Evolutionary conservation across 208 protist genomes (phyloP).

Genomic region (Zelonia costaricensis): DNA sequence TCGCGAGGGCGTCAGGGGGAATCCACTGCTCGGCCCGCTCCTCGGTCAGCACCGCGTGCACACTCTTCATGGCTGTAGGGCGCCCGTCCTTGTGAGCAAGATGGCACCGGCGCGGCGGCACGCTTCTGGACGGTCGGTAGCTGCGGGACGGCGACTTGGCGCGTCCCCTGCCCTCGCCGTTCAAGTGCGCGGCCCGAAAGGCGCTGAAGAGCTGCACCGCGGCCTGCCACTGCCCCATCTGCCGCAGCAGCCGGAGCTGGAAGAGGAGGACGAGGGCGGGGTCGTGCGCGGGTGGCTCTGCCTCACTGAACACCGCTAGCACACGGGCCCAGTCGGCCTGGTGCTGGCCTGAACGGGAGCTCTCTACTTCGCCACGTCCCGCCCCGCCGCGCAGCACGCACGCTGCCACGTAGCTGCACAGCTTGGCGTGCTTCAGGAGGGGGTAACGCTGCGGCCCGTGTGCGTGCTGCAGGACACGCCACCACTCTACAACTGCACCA

Average conservation of each 20-base stretch:
- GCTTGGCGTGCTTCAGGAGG: conserved; percentile 44
- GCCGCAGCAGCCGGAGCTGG: conserved; percentile 42
- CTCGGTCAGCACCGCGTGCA: conserved; percentile 15
- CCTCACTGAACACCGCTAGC: conserved; percentile 31
- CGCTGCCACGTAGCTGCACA: conserved; percentile 64
- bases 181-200: neutral
- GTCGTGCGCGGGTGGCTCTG: conserved; percentile 12
- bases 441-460: conserved; percentile 7
- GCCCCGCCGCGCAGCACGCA: conserved; percentile 32
- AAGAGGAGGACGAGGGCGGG: conserved; percentile 46
- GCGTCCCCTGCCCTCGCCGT: no score
- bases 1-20: neutral
- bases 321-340: conserved; percentile 13
- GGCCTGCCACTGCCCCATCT: conserved; percentile 22
- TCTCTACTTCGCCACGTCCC: no score
- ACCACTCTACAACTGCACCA: conserved; percentile 19
- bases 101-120: no score
- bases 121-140: no score
- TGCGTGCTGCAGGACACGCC: conserved; percentile 8
- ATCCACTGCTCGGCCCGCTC: conserved; percentile 29
- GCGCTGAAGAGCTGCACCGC: conserved; percentile 19
- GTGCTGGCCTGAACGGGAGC: no score
- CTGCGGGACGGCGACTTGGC: no score
- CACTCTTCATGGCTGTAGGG: conserved; percentile 10
- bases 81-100: neutral